Base-by-base conservation (phyloP, 345 rosid genomes). In the Hibiscus tridactylites region DNA sequence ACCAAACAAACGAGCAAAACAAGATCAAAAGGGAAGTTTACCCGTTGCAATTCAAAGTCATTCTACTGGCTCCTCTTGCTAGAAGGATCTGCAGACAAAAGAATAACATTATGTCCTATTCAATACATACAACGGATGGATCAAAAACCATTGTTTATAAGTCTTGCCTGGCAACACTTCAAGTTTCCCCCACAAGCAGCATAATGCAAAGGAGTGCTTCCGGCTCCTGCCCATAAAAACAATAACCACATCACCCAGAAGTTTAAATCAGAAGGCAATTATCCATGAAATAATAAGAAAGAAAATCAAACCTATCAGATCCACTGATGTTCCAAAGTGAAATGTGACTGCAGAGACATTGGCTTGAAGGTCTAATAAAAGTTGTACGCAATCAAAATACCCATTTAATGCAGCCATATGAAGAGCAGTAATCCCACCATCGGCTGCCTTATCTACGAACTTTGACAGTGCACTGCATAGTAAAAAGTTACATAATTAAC, bases 321-420 rank as follows among this genome's bases (percentile, higher is more conserved):
- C 99, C 99, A 95, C 89, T 33, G 99, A 89, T 76, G 98, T 90
- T 77, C 99, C 99, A 75, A 92, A 89, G 80, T 89, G 98, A 85
- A 88, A 89, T 61, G 97, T 92, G 70, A 87, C 86, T 3, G 93
- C 91, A 12, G 90, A 85, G 28, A 90, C 90, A 87, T 89, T 87
- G 9, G 98, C 97, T 72, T 83, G 90, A 77, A 95, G 88, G 72
- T 95, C 97, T 76, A 95, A 96, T 60, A 95, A 79, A 85, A 95
- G 99, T 79, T 95, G 97, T 56, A 92, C 91, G 73, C 99, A 95
- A 35, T 95, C 99, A 81, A 90, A 90, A 71, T 90, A 87, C 42
- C 99, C 99, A 79, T 92, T 89, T 83, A 95, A 84, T 65, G 98
- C 97, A 74, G 96, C 94, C 94, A 95, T 89, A 74, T 95, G 98